These are phyloP conservation scores for Hanseniaspora occidentalis DNA, from an alignment of 805 yeast species.

Conservation along the genomic window DNA sequence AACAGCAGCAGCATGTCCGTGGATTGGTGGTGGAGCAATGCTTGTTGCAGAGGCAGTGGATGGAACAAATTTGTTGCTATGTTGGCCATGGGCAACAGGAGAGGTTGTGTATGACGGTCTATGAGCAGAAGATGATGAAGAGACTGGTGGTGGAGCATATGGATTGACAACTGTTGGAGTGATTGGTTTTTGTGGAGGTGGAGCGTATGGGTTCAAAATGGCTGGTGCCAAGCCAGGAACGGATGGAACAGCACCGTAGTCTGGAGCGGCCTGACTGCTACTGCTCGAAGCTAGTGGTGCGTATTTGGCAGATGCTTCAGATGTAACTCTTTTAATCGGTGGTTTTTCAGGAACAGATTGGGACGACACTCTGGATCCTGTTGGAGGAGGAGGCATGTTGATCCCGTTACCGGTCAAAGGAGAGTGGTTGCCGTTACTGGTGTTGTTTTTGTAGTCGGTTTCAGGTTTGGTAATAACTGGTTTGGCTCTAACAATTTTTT, in stretches of 20 bases:
- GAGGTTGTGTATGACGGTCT: conserved; percentile 30
- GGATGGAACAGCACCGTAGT: conserved; percentile 2
- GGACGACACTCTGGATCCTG: conserved; percentile 17
- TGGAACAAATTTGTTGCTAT: background rate
- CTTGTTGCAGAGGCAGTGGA: conserved; percentile 1
- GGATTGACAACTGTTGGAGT: conserved; percentile 23
- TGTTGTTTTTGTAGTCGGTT: background rate
- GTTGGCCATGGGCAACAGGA: conserved; percentile 5
- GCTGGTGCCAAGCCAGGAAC: conserved; percentile 7
- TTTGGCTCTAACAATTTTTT: conserved; percentile 21
- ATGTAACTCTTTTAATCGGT: conserved; percentile 12
- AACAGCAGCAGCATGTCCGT: conserved; percentile 12
- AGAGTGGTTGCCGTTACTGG: background rate
- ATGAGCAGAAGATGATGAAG: conserved; percentile 20
- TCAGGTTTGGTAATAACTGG: conserved; percentile 27
- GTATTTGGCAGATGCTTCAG: conserved; percentile 13
- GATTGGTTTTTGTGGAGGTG: conserved; percentile 13
- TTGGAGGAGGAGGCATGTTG: conserved; percentile 17
- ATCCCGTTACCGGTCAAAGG: conserved; percentile 2
- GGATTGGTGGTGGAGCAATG: conserved; percentile 10
- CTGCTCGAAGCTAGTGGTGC: conserved; percentile 7
- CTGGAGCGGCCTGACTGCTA: conserved; percentile 1
- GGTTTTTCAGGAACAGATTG: conserved; percentile 13
- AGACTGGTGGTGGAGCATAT: conserved; percentile 26
- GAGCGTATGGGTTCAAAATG: conserved; percentile 13